Base-by-base conservation (phyloP, 495 filamentous ascomycete species). In the Xylaria intraflava region DNA sequence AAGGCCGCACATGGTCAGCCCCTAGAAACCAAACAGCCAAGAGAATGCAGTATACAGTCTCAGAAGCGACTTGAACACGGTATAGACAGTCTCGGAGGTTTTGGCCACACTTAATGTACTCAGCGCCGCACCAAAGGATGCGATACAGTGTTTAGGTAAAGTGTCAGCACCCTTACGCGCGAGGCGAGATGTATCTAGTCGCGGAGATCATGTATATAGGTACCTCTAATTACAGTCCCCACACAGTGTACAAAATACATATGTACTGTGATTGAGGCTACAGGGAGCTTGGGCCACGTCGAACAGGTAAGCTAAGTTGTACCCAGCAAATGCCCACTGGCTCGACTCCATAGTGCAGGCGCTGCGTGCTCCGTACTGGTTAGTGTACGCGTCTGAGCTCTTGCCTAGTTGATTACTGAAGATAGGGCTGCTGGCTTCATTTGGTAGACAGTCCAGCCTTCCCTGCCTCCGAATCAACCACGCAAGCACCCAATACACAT, bases 341-440 rank as follows among this genome's bases (percentile, higher is more conserved):
- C n/a, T 12, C 4, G 43, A 17, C 9, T 1, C 16, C 3, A 12
- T 29, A 33, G 16, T 30, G 12, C 22, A 6, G 17, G 40, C 16
- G 5, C 22, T 5, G 14, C 24, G 26, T 7, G 4, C 23, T 45
- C 23, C 42, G n/a, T n/a, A n/a, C 42, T 19, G 42, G 6, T 26
- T 19, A 36, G 24, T 53, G 51, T 56, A 56, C 53, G 53, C 53
- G 53, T 56, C 38, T 45, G 46, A 51, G 53, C 53, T 56, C 53
- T 56, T 56, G 53, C 53, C 53, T 56, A 56, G 53, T 36, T 6
- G 22, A 12, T 14, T 2, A 3, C 20, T 30, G 24, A 20, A 45
- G 26, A 19, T 19, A 26, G 3, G 27, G 38, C 24, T 39, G 11
- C 26, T 20, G 45, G 46, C 38, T 26, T 44, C 11, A 30, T 41